Conservation (phyloP, 208 protist species). For the Wallacemonas rigidus region DNA sequence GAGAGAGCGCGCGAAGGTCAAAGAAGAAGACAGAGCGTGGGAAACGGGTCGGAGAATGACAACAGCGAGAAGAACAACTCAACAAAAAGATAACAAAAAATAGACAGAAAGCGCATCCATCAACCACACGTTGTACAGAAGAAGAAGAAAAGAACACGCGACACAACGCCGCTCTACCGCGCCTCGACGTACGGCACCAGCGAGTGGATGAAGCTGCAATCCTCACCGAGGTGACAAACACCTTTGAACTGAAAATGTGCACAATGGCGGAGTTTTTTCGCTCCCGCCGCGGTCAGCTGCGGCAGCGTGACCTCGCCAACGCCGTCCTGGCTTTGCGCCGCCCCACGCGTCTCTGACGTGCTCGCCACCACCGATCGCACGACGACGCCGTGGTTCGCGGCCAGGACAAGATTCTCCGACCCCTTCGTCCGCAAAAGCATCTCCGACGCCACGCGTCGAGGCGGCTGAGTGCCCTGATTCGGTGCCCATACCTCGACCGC, state of each 20-base stretch:
- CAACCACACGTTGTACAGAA: neutral
- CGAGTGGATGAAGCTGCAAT: conserved; percentile 77
- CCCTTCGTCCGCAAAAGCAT: conserved; percentile 59
- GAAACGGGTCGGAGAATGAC: too few relatives aligned
- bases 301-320: conserved; percentile 2
- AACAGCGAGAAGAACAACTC: too few relatives aligned
- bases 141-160: conserved; percentile 14
- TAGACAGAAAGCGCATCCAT: too few relatives aligned
- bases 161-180: neutral
- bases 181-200: conserved; percentile 58
- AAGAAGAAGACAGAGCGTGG: too few relatives aligned
- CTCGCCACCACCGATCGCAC: too few relatives aligned
- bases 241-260: conserved; percentile 85
- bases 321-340: conserved; percentile 9
- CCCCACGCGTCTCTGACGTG: too few relatives aligned
- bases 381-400: too few relatives aligned
- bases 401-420: conserved; percentile 12
- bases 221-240: conserved; percentile 63
- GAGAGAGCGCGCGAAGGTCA: too few relatives aligned
- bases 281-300: neutral
- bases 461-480: conserved; percentile 45
- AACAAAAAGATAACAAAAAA: too few relatives aligned
- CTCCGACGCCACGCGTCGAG: conserved; percentile 59
- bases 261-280: conserved; percentile 61
- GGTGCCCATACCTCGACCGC: conserved; percentile 60